Evolutionary conservation across 2,329 filamentous ascomycete species (phyloP), one percentile per base, ranked within the genome.

Genomic region (Elsinoe australis): DNA sequence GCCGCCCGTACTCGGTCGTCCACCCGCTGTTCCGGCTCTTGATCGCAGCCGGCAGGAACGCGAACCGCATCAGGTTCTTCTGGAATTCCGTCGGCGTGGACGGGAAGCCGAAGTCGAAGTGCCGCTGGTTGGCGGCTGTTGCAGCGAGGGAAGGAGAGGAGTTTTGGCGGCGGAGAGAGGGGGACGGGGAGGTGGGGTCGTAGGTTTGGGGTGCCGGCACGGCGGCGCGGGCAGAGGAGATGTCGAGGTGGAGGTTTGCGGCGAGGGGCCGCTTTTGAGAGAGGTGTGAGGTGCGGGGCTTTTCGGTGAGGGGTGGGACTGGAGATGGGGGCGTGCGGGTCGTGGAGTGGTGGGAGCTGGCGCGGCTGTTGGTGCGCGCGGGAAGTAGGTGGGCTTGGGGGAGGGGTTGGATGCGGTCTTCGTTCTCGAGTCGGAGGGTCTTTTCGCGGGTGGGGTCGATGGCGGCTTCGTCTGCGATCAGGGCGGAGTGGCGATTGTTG

Each of bases 1-100:
- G 90, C 0, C 90, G 79, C 14, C 88, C 88, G 64, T 95, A 95
- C 67, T 95, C 89, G 10, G 92, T 87, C 54, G 79, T 85, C 87
- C 90, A 95, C 48, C 88, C 86, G 55, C 87, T 83, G 46, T 71
- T 71, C 55, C 71, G 71, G 15, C 63, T 53, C 61, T 68, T 66
- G 52, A 70, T 58, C 4, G 69, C 64, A 1, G 69, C 70, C 12
- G 67, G 75, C 52, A 89, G 78, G 62, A 94, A 94, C 1, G 88
- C 88, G 61, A 92, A 95, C 12, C 87, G 84, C 80, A 94, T 90
- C 42, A 94, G 71, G 57, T 80, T 87, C 72, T 89, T 90, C 61
- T 94, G 87, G 65, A 94, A 87, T 58, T 89, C 82, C 1, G 86
- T 89, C 5, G 88, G 87, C 19, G 87, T 89, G 52, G 80, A 78